Conservation (phyloP, 306 rosid species). For the Sophora flavescens region DNA sequence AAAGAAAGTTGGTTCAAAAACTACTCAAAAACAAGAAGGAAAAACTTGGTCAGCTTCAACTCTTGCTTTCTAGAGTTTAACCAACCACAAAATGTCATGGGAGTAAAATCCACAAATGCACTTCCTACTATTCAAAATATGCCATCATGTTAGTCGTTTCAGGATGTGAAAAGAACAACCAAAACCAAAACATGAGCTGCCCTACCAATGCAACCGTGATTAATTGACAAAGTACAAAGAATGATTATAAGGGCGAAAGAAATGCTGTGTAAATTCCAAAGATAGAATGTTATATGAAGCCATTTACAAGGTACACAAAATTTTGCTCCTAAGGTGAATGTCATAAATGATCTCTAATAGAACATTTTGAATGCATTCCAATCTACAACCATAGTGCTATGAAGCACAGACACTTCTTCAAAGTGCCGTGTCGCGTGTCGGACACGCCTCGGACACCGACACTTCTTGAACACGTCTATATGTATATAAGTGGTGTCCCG, state of each 20-base stretch:
- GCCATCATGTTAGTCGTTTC: background rate
- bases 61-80: slow-evolving; percentile 5
- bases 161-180: slow-evolving; percentile 4
- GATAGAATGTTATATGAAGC: background rate
- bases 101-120: background rate
- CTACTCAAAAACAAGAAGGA: background rate
- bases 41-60: background rate
- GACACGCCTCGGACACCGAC: too few relatives aligned
- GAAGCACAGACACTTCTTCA: too few relatives aligned
- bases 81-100: background rate
- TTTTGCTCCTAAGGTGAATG: slow-evolving; percentile 5
- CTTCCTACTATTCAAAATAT: slow-evolving; percentile 6
- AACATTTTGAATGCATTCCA: background rate
- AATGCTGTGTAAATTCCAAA: slow-evolving; percentile 1
- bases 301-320: too few relatives aligned
- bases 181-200: background rate
- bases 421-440: too few relatives aligned
- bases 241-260: too few relatives aligned
- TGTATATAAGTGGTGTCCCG: too few relatives aligned
- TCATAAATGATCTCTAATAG: slow-evolving; percentile 11
- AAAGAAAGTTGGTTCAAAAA: background rate
- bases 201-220: background rate
- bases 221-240: background rate
- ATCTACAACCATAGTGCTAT: background rate
- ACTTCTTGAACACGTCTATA: too few relatives aligned